Evolutionary conservation across 1,139 yeast genomes (phyloP), one percentile per base, ranked within the genome.

Genomic region (Wickerhamomyces sp.): DNA sequence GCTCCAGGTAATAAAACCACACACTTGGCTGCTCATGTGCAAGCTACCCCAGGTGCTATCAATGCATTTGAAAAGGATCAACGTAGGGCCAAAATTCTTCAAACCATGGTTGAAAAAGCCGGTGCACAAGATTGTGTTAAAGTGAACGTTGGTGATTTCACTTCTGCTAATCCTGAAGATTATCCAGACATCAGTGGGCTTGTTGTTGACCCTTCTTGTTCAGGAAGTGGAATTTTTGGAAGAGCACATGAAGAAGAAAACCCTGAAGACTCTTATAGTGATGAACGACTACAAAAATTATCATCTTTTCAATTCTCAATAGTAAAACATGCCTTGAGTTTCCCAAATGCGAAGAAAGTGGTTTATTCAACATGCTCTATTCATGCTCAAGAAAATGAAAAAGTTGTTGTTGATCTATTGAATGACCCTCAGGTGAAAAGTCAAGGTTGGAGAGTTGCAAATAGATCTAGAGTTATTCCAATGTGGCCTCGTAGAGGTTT

Each of bases 1-100:
- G 98, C 99, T 0, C 99, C 99, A 2, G 99, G 99, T 7, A 92
- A 92, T 62, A 94, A 92, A 60, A 92, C 99, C 0, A 87, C 97
- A 0, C 97, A 90, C 63, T 67, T 83, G 22, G 96, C 97, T 0
- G 76, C 95, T 2, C 65, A 76, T 57, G 59, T 69, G 46, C 57
- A 60, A 44, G 41, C 42, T 6, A 42, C 48, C 3, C 41, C 44
- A 0, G 47, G 50, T 12, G 44, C 48, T 2, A 81, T 90, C 6
- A 73, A 73, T 53, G 98, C 98, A 0, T 92, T 89, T 63, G 99
- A 92, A 61, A 73, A 90, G 52, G 96, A 94, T 55, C 65, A 70
- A 3, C 73, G 74, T 38, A 70, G 99, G 48, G 85, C 87, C 1
- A 70, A 78, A 44, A 76, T 79, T n/a, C 67, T 92, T 48, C 72